Evolutionary conservation across 768 basidiomycete genomes (phyloP).

Genomic region (Solioccasus polychromus): DNA sequence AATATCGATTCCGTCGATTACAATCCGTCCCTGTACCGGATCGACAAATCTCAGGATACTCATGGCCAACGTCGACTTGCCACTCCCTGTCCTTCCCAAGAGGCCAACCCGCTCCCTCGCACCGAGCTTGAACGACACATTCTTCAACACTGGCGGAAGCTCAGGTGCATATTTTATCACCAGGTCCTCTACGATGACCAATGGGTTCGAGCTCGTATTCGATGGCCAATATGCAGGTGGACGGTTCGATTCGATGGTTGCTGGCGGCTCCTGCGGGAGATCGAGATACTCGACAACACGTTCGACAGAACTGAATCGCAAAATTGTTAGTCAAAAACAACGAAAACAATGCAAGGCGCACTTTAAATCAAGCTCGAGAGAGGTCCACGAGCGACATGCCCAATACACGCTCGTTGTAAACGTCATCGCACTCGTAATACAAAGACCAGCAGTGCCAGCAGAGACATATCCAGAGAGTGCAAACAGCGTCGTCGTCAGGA

Average conservation of each 20-base stretch:
- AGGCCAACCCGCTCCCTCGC: constrained; percentile 76
- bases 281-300: constrained; percentile 89
- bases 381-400: constrained; percentile 49
- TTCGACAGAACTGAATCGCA: constrained; percentile 72
- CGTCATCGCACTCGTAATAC: constrained; percentile 72
- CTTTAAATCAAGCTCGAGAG: constrained; percentile 75
- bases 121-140: constrained; percentile 69
- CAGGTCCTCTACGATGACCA: constrained; percentile 72
- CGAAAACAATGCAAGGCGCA: constrained; percentile 31
- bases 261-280: constrained; percentile 83
- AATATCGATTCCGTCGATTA: constrained; percentile 91
- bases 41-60: constrained; percentile 83
- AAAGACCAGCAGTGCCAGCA: constrained; percentile 65
- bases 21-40: constrained; percentile 68
- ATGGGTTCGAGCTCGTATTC: constrained; percentile 49
- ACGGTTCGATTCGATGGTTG: constrained; percentile 66
- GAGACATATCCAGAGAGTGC: constrained; percentile 59
- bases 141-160: constrained; percentile 74
- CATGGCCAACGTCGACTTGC: constrained; percentile 85
- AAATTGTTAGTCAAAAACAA: constrained; percentile 5
- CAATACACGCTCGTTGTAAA: constrained; percentile 54
- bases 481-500: constrained; percentile 74
- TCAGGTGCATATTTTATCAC: constrained; percentile 83
- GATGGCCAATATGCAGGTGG: constrained; percentile 95
- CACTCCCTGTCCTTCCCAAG: constrained; percentile 79